These are phyloP conservation scores for Yarrowia osloensis DNA, from an alignment of 805 yeast species.

Conservation along the genomic window DNA sequence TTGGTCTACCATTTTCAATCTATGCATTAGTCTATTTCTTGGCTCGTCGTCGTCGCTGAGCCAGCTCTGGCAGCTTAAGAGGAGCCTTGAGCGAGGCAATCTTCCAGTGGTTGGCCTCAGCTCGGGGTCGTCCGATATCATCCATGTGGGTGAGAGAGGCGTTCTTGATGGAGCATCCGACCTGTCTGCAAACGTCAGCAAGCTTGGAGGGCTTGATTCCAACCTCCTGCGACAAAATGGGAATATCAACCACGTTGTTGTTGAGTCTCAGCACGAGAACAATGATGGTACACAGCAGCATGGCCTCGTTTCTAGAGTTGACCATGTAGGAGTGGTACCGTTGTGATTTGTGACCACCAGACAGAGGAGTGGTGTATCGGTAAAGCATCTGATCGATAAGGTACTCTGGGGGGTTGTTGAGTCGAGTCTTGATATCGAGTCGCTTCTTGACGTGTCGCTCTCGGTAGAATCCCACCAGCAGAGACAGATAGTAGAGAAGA, in stretches of 20 bases:
- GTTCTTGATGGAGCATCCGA: constrained; percentile 79
- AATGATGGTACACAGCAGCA: constrained; percentile 74
- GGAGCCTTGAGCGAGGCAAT: constrained; percentile 86
- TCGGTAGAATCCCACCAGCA: constrained; percentile 76
- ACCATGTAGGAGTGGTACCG: constrained; percentile 74
- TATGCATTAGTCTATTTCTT: constrained; percentile 26
- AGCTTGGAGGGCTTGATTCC: constrained; percentile 76
- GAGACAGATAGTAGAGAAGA: constrained; percentile 75
- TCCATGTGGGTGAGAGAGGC: constrained; percentile 51
- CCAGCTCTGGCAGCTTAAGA: constrained; percentile 77
- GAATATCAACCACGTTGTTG: constrained; percentile 69
- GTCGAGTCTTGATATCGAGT: constrained; percentile 57
- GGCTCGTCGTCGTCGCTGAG: background rate
- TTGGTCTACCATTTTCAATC: background rate
- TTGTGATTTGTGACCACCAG: constrained; percentile 64
- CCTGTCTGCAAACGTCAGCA: constrained; percentile 66
- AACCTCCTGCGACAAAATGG: constrained; percentile 83
- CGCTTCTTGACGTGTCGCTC: constrained; percentile 67
- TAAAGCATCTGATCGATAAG: constrained; percentile 71
- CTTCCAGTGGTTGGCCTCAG: constrained; percentile 57
- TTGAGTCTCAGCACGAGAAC: constrained; percentile 74
- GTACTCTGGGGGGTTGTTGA: constrained; percentile 67
- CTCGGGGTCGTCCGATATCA: constrained; percentile 42
- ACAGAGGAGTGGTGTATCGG: constrained; percentile 66
- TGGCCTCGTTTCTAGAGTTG: constrained; percentile 88